Evolutionary conservation across 257 asterid species (phyloP).

Genomic region (Cinchona pubescens): DNA sequence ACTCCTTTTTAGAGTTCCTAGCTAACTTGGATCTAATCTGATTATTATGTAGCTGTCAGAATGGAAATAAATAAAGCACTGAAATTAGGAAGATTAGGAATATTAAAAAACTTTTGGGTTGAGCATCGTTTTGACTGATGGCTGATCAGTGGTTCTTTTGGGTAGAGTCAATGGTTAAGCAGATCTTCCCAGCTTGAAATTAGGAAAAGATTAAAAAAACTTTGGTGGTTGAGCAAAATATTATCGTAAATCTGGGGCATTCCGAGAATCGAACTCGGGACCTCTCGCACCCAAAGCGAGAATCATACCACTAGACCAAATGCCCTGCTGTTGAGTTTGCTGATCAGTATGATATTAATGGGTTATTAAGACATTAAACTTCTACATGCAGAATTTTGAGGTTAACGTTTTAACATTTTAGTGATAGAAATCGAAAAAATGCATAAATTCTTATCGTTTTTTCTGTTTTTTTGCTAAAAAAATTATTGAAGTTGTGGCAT

Average conservation of each 20-base stretch:
- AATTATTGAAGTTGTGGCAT: too few relatives aligned
- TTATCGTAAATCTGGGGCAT: slow-evolving; percentile 40
- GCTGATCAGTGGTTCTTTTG: not conserved
- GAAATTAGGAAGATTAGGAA: not conserved
- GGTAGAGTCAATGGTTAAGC: too few relatives aligned
- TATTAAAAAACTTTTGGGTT: not conserved
- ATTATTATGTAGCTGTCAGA: not conserved
- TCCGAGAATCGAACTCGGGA: slow-evolving; percentile 71
- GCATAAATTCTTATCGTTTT: too few relatives aligned
- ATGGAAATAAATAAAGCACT: not conserved
- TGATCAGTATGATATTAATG: too few relatives aligned
- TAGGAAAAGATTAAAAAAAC: too few relatives aligned
- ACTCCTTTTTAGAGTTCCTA: not conserved
- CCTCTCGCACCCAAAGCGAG: slow-evolving; percentile 83
- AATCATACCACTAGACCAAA: slow-evolving; percentile 86
- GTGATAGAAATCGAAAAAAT: too few relatives aligned
- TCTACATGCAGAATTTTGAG: too few relatives aligned
- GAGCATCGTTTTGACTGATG: too few relatives aligned
- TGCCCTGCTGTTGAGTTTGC: slow-evolving; percentile 42
- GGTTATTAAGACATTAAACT: too few relatives aligned
- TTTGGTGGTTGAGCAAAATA: too few relatives aligned
- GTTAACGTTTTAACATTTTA: too few relatives aligned
- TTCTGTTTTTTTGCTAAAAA: too few relatives aligned
- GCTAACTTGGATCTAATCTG: not conserved
- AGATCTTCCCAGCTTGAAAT: not conserved